Evolutionary conservation across 805 yeast genomes (phyloP).

Genomic region (Saccharomycopsis schoenii): DNA sequence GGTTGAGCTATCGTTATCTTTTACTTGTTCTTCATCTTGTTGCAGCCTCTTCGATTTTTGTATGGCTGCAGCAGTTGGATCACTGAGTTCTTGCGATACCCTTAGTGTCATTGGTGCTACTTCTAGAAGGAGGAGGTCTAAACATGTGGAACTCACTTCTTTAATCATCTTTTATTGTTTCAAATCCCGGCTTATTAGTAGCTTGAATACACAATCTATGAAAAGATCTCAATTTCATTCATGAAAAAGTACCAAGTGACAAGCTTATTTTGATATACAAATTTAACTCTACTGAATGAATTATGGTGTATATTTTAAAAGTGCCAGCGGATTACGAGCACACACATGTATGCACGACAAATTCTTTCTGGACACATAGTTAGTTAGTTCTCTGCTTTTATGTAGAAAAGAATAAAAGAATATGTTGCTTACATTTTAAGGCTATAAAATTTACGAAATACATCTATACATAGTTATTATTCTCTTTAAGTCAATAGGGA

Average conservation of each 20-base stretch:
- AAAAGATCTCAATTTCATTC: too few relatives aligned
- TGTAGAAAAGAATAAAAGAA: background rate
- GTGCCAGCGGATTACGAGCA: background rate
- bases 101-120: slow-evolving; percentile 63
- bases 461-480: background rate
- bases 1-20: slow-evolving; percentile 21
- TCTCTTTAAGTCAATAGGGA: too few relatives aligned
- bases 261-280: too few relatives aligned
- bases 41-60: slow-evolving; percentile 17
- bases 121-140: slow-evolving; percentile 65
- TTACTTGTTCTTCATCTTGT: slow-evolving; percentile 15
- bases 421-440: background rate
- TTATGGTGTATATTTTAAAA: background rate
- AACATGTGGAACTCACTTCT: slow-evolving; percentile 42
- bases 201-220: too few relatives aligned
- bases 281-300: background rate
- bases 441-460: background rate
- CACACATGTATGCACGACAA: background rate
- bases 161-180: background rate
- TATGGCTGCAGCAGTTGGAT: slow-evolving; percentile 19
- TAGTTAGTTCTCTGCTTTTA: background rate
- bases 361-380: background rate
- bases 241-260: too few relatives aligned
- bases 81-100: slow-evolving; percentile 40
- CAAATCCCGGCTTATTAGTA: too few relatives aligned